phyloP scores from a whole-genome alignment of 169 alveolate species.

The Babesia bovis region DNA sequence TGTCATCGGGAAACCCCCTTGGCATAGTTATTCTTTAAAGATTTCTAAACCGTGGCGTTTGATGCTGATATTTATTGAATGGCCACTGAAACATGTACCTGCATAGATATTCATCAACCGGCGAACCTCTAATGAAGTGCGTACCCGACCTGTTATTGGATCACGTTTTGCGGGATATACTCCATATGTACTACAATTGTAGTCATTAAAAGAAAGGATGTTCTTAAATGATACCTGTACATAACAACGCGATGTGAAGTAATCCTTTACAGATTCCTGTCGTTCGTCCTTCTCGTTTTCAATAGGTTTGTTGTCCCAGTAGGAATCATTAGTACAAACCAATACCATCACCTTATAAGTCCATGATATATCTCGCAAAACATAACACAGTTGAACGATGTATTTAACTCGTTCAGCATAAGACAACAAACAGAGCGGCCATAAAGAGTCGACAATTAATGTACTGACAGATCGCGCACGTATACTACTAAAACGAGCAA shows the following conservation, averaged over 20 bases:
- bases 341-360: slow-evolving; percentile 31
- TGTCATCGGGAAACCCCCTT: slow-evolving; percentile 11
- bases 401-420: not conserved
- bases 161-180: not conserved
- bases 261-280: not conserved
- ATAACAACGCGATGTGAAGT: slow-evolving; percentile 21
- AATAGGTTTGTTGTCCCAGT: not conserved
- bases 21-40: not conserved
- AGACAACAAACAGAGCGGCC: slow-evolving; percentile 43
- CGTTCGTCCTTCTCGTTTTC: not conserved
- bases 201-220: not conserved
- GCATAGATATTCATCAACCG: slow-evolving; percentile 17
- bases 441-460: slow-evolving; percentile 55
- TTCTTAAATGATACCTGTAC: slow-evolving; percentile 21
- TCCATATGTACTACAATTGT: not conserved
- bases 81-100: slow-evolving; percentile 1
- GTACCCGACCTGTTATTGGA: not conserved
- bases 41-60: not conserved
- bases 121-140: not conserved
- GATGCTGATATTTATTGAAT: not conserved
- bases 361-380: slow-evolving; percentile 52
- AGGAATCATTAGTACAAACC: slow-evolving; percentile 40
- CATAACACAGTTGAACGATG: slow-evolving; percentile 21
- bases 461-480: slow-evolving; percentile 44
- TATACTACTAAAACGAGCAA: not conserved